phyloP scores from a whole-genome alignment of 2,329 filamentous ascomycete genomes.

The Aspergillus brunneoviolaceus region DNA sequence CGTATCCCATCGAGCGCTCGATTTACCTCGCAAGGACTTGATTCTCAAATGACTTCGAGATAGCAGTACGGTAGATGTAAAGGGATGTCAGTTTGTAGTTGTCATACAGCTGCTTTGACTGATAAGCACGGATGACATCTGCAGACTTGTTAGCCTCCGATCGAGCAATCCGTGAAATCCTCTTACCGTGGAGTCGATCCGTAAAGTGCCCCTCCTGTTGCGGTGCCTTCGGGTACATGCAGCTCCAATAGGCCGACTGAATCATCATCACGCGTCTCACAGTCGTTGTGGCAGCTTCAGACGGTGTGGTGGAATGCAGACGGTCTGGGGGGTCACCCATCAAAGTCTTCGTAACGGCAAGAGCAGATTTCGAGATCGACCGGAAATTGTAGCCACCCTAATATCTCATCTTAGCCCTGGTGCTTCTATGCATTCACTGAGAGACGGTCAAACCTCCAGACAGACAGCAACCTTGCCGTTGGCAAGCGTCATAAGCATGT shows the following conservation, averaged over 20 bases:
- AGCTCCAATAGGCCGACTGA: constrained; percentile 77
- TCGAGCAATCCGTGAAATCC: too few species aligned
- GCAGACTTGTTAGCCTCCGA: not conserved
- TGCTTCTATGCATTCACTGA: not conserved
- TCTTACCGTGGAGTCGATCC: constrained; percentile 62
- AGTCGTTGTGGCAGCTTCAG: constrained; percentile 54
- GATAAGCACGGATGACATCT: constrained; percentile 76
- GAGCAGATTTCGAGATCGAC: constrained; percentile 87
- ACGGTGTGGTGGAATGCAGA: constrained; percentile 49
- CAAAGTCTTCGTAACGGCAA: constrained; percentile 85
- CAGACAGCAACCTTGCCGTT: constrained; percentile 88
- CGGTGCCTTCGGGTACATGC: constrained; percentile 67
- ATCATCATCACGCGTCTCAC: constrained; percentile 58
- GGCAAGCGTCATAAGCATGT: constrained; percentile 96
- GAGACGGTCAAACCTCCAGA: constrained; percentile 59
- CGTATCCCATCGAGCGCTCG: not conserved
- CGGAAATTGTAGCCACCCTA: constrained; percentile 87
- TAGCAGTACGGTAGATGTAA: constrained; percentile 70
- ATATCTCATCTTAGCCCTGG: not conserved
- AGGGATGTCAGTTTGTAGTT: constrained; percentile 77
- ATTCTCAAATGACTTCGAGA: constrained; percentile 78
- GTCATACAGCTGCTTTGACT: constrained; percentile 68
- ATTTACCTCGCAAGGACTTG: constrained; percentile 76
- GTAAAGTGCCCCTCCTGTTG: constrained; percentile 30
- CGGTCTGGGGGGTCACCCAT: constrained; percentile 89